Percentiles rank a stretch among this genome's conserved stretches.
These are phyloP conservation scores for Verticillium isaacii DNA, from an alignment of 2,329 filamentous ascomycete species.

Conservation along the genomic window DNA sequence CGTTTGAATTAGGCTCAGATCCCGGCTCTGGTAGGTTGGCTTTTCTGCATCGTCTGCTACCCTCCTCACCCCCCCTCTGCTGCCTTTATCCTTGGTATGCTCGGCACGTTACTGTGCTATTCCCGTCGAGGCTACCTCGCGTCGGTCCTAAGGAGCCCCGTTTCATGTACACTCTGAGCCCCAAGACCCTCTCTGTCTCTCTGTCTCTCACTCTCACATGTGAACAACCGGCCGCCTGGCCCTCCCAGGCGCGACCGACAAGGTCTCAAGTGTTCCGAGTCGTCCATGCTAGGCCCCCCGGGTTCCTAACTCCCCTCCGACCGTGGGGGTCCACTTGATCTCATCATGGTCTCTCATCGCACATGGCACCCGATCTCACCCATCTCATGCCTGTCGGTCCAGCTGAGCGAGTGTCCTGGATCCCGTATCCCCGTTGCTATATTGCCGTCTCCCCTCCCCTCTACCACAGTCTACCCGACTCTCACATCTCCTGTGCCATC, in stretches of 20 bases:
- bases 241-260: background rate
- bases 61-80: background rate
- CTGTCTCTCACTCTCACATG: background rate
- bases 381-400: slow-evolving; percentile 1
- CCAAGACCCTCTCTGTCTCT: background rate
- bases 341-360: slow-evolving; percentile 4
- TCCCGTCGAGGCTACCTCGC: background rate
- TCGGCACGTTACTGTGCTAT: background rate
- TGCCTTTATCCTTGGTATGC: background rate
- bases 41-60: background rate
- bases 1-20: background rate
- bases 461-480: background rate
- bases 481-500: background rate
- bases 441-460: slow-evolving; percentile 4
- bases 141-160: background rate
- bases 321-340: slow-evolving; percentile 13
- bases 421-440: slow-evolving; percentile 12
- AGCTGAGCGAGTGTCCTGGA: slow-evolving; percentile 2
- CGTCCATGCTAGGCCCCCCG: background rate
- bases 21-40: background rate
- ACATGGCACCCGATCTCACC: background rate
- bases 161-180: background rate
- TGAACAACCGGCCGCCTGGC: background rate
- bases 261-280: background rate
- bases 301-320: background rate